These are phyloP conservation scores for Naematelia encephala DNA, from an alignment of 768 basidiomycete species.

Conservation along the genomic window DNA sequence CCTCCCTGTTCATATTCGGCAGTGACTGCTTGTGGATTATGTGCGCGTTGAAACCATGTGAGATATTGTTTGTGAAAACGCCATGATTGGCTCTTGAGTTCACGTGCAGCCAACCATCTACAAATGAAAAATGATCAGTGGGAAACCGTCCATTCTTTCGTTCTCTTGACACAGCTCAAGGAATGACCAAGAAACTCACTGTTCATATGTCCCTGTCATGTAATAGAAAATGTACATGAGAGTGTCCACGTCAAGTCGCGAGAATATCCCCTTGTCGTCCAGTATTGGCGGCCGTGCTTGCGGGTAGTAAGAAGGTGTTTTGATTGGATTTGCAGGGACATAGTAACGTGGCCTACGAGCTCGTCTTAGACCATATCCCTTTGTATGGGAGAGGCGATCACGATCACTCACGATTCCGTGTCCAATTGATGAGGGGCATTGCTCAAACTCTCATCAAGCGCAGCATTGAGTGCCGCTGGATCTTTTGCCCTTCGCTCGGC, in stretches of 20 bases:
- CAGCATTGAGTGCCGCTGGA: conserved; percentile 82
- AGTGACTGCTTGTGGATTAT: conserved; percentile 96
- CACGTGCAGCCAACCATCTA: conserved; percentile 92
- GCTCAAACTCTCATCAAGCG: conserved; percentile 85
- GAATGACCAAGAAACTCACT: conserved; percentile 59
- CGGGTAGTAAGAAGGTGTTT: conserved; percentile 90
- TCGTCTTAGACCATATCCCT: conserved; percentile 3
- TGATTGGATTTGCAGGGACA: conserved; percentile 84
- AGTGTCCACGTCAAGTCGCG: conserved; percentile 92
- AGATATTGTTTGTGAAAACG: conserved; percentile 98
- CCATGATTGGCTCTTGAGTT: conserved; percentile 96
- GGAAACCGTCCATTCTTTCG: background rate
- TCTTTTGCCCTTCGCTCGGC: conserved; percentile 56
- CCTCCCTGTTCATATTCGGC: conserved; percentile 99
- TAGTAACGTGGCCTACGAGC: conserved; percentile 85
- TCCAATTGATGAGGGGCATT: conserved; percentile 89
- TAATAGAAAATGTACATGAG: conserved; percentile 99
- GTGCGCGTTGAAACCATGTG: conserved; percentile 99
- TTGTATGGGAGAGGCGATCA: conserved; percentile 2
- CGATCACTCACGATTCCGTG: conserved; percentile 72
- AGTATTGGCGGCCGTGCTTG: conserved; percentile 77
- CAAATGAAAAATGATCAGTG: no score
- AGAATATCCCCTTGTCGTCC: conserved; percentile 76
- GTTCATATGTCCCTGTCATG: conserved; percentile 93
- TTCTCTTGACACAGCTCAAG: background rate